Conservation (phyloP, 352 stramenopile species). For the Phytophthora crassamura region DNA sequence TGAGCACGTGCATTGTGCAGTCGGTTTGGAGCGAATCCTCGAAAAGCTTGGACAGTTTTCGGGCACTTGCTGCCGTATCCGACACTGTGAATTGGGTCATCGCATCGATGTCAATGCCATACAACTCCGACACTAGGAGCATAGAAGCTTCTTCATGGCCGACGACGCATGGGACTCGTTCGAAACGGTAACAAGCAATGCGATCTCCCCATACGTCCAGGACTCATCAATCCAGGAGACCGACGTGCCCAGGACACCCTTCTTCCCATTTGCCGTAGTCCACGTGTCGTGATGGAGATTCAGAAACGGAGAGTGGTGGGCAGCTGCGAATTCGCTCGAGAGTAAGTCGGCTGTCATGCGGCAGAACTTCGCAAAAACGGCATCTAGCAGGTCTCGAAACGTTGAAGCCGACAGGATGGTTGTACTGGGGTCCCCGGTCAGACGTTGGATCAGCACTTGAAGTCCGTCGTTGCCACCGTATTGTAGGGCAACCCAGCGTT, state of each 20-base stretch:
- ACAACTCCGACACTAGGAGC: neutral
- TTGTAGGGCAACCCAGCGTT: conserved; percentile 6
- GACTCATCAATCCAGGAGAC: neutral
- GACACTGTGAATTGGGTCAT: conserved; percentile 4
- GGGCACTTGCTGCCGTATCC: neutral
- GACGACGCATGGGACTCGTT: neutral
- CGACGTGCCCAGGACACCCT: neutral
- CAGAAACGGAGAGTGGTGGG: too few species aligned
- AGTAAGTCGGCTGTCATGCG: too few species aligned
- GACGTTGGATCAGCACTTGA: neutral
- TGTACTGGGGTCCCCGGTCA: neutral
- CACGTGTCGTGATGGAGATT: conserved; percentile 5
- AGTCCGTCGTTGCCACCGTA: neutral
- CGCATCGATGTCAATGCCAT: neutral
- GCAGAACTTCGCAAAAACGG: too few species aligned
- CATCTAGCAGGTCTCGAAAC: too few species aligned
- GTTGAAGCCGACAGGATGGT: neutral
- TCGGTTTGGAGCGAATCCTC: neutral
- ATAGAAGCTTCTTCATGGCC: neutral
- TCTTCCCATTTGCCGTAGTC: neutral
- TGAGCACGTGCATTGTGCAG: neutral
- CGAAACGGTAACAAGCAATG: neutral
- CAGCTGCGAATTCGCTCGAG: too few species aligned
- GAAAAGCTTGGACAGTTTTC: neutral
- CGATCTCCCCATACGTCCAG: neutral